A percentile compares a stretch with the other conserved stretches of the same genome.
Evolutionary conservation across 768 basidiomycete species (phyloP).

Genomic region (Dioszegia hungarica): DNA sequence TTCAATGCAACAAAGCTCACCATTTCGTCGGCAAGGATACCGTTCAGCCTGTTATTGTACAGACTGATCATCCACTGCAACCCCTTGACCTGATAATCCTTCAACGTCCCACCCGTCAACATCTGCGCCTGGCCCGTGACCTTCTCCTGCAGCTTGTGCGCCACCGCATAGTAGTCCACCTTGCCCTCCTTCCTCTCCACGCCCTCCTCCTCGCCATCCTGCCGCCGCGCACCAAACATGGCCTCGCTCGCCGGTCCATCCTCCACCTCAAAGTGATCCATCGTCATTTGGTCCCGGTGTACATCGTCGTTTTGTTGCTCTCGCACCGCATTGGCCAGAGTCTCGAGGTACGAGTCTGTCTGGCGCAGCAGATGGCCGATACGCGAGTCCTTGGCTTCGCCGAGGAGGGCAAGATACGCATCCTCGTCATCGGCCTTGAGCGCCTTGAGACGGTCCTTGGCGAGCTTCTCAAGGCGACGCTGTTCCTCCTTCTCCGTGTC

Average conservation of each 20-base stretch:
- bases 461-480: slow-evolving; percentile 89
- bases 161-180: slow-evolving; percentile 94
- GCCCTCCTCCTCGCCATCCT: slow-evolving; percentile 55
- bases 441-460: slow-evolving; percentile 96
- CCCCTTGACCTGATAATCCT: slow-evolving; percentile 92
- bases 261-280: slow-evolving; percentile 57
- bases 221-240: slow-evolving; percentile 79
- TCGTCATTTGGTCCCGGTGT: slow-evolving; percentile 41
- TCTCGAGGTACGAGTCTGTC: slow-evolving; percentile 91
- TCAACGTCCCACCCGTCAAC: slow-evolving; percentile 79
- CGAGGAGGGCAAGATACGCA: slow-evolving; percentile 98
- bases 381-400: slow-evolving; percentile 97
- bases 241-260: slow-evolving; percentile 74
- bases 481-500: slow-evolving; percentile 97
- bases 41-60: slow-evolving; percentile 92
- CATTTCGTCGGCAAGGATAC: slow-evolving; percentile 75
- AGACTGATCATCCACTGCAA: slow-evolving; percentile 98
- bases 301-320: slow-evolving; percentile 77
- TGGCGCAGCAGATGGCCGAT: slow-evolving; percentile 93
- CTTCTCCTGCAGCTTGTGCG: slow-evolving; percentile 85
- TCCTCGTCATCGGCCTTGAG: slow-evolving; percentile 98
- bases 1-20: slow-evolving; percentile 34
- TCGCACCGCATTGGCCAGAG: slow-evolving; percentile 85
- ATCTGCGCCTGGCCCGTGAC: slow-evolving; percentile 57
- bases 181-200: slow-evolving; percentile 62